phyloP scores from a whole-genome alignment of 176 grass and related monocot genomes.

The Bonia amplexicaulis region DNA sequence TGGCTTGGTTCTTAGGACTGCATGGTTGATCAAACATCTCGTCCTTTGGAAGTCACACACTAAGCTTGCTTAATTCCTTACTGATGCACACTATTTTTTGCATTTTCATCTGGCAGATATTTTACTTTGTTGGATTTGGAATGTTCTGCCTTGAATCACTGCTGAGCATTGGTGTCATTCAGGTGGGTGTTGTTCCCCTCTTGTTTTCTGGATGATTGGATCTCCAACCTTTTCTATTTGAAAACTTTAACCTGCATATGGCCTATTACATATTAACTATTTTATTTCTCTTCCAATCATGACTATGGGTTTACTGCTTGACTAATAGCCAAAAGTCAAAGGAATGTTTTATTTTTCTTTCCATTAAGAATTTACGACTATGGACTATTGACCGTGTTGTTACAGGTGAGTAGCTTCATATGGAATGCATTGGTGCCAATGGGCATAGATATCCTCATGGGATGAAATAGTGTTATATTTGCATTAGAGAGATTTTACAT shows the following conservation, averaged over 20 bases:
- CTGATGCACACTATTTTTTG: not conserved
- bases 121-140: slow-evolving; percentile 93
- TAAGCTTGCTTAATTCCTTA: slow-evolving; percentile 18
- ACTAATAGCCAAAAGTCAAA: not conserved
- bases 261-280: not conserved
- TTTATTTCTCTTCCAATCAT: not conserved
- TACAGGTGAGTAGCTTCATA: slow-evolving; percentile 39
- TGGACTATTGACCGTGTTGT: slow-evolving; percentile 28
- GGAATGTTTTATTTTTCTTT: not conserved
- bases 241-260: not conserved
- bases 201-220: not conserved
- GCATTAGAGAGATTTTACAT: slow-evolving; percentile 36
- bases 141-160: slow-evolving; percentile 90
- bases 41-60: not conserved
- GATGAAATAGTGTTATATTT: not conserved
- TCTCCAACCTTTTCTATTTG: not conserved
- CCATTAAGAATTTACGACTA: not conserved
- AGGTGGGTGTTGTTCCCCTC: slow-evolving; percentile 40
- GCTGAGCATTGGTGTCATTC: slow-evolving; percentile 81
- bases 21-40: not conserved
- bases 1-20: not conserved
- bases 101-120: slow-evolving; percentile 58
- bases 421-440: slow-evolving; percentile 30
- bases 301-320: not conserved
- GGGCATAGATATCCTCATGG: not conserved